These are phyloP conservation scores for Adenanthera pavonina DNA, from an alignment of 306 rosid species.

Conservation along the genomic window DNA sequence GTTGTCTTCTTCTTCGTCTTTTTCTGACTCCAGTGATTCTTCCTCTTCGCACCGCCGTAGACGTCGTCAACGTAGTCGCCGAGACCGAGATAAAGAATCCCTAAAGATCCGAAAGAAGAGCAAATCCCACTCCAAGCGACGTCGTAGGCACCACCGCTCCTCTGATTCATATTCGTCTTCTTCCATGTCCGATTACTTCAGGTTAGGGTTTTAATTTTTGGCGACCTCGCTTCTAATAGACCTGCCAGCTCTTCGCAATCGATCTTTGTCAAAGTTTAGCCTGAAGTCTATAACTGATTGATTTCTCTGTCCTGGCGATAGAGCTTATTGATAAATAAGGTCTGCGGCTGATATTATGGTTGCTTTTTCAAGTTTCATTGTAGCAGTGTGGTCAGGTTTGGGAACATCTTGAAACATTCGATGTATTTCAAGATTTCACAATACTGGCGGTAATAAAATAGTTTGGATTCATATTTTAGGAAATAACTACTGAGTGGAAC, in stretches of 20 bases:
- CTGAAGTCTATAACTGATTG: neutral
- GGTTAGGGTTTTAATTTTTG: conserved; percentile 44
- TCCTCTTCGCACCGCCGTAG: conserved; percentile 63
- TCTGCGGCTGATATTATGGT: neutral
- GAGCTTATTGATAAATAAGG: neutral
- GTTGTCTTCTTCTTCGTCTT: conserved; percentile 35
- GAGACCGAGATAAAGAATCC: conserved; percentile 62
- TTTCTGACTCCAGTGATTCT: conserved; percentile 40
- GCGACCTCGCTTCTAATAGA: neutral
- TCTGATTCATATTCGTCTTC: conserved; percentile 62
- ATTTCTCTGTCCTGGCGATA: neutral
- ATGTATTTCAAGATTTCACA: neutral
- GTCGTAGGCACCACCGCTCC: conserved; percentile 70
- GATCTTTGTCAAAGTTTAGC: neutral
- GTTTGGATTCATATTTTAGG: neutral
- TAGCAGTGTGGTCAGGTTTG: neutral
- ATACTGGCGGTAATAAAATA: neutral
- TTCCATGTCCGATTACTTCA: conserved; percentile 61
- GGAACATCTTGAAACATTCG: neutral
- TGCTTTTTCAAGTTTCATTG: neutral
- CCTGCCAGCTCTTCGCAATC: neutral
- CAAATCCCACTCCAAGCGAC: conserved; percentile 75
- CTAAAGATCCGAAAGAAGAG: conserved; percentile 73
- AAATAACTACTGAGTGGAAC: neutral
- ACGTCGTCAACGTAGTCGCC: conserved; percentile 53